Conservation (phyloP, 176 grass and related monocot genomes). For the Oryza longistaminata region DNA sequence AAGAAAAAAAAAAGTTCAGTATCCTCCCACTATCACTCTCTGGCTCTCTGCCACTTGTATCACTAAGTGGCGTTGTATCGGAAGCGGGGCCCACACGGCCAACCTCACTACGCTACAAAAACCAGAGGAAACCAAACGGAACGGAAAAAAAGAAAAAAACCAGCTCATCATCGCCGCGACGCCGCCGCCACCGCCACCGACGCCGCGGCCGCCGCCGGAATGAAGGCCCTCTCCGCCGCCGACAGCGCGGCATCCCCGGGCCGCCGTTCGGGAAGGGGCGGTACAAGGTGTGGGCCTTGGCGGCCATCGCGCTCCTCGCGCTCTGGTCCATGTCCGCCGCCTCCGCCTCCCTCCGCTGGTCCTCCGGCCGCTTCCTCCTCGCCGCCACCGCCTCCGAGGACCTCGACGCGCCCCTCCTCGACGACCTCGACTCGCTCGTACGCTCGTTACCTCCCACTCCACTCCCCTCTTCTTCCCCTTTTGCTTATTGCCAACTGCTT, state of each 20-base stretch:
- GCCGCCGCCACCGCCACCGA: not conserved
- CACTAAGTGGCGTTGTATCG: not conserved
- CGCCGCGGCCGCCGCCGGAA: constrained; percentile 16
- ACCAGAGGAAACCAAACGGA: not conserved
- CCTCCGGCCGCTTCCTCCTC: constrained; percentile 50
- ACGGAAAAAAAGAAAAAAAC: not conserved
- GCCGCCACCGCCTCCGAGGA: constrained; percentile 23
- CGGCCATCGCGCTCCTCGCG: constrained; percentile 89
- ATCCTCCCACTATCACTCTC: too few species aligned
- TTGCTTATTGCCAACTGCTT: not conserved
- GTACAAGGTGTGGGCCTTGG: constrained; percentile 89
- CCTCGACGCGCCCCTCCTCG: constrained; percentile 35
- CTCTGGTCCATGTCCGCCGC: constrained; percentile 96
- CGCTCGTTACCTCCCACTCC: not conserved
- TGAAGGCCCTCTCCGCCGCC: too few species aligned
- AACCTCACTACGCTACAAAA: constrained; percentile 50
- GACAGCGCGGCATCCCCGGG: not conserved
- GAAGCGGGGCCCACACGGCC: constrained; percentile 29
- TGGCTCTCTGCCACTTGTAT: too few species aligned
- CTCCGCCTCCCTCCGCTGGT: constrained; percentile 80
- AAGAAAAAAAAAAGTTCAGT: too few species aligned
- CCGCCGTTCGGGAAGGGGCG: constrained; percentile 54
- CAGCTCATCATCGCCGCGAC: not conserved
- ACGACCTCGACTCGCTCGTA: constrained; percentile 67
- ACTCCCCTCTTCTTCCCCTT: not conserved